Conservation (phyloP, 225 moss, liverwort and hornwort genomes). For the Thuidium tamariscinum region DNA sequence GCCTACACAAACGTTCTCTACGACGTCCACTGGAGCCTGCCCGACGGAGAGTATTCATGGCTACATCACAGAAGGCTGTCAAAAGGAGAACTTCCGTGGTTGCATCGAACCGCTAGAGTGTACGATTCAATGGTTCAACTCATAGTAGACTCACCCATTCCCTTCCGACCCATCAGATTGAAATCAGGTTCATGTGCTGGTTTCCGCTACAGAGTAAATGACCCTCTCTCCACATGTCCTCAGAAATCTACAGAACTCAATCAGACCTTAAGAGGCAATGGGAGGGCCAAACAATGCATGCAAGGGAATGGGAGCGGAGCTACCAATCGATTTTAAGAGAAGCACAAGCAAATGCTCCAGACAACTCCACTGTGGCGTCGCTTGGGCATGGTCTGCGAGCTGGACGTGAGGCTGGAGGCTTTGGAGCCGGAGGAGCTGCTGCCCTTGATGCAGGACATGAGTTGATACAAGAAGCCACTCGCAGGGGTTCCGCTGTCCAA, state of each 20-base stretch:
- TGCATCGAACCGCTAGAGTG: not conserved
- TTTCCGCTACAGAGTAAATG: not conserved
- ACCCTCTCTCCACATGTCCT: not conserved
- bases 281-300: not conserved
- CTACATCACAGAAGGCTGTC: no score
- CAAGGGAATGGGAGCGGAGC: not conserved
- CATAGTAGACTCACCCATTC: not conserved
- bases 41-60: not conserved
- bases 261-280: not conserved
- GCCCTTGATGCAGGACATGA: conserved; percentile 21
- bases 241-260: not conserved
- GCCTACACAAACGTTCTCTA: not conserved
- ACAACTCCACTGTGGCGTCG: conserved; percentile 2
- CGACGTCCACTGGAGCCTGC: not conserved
- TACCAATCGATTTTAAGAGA: not conserved
- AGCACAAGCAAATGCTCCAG: conserved; percentile 36
- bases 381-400: not conserved
- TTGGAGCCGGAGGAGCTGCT: not conserved
- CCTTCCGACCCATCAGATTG: not conserved
- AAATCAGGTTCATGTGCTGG: not conserved
- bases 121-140: not conserved
- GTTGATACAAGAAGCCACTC: conserved; percentile 11
- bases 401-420: not conserved
- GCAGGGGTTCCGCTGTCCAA: not conserved
- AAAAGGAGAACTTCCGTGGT: not conserved